Evolutionary conservation across 1,284 basidiomycete genomes (phyloP).

Genomic region (Malassezia restricta): DNA sequence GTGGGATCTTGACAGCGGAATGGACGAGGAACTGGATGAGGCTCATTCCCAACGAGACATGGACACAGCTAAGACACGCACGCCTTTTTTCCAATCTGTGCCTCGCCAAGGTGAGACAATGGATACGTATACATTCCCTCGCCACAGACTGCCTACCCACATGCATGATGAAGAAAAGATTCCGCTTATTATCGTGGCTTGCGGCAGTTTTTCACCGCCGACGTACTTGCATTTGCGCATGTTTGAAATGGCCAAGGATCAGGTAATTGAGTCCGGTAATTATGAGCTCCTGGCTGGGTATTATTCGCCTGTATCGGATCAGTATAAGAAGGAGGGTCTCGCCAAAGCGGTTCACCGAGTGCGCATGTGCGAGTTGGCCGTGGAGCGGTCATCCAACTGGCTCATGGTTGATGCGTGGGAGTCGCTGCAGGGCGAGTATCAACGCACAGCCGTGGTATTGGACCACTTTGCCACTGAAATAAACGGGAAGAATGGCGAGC

Average conservation of each 20-base stretch:
- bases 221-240: conserved; percentile 61
- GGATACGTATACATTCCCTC: conserved; percentile 39
- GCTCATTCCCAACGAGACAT: not conserved
- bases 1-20: conserved; percentile 18
- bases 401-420: conserved; percentile 94
- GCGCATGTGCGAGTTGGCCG: conserved; percentile 46
- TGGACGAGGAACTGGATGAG: conserved; percentile 29
- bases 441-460: conserved; percentile 85
- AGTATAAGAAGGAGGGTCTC: conserved; percentile 44
- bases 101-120: conserved; percentile 29
- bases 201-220: conserved; percentile 53
- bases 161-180: conserved; percentile 43
- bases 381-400: conserved; percentile 45
- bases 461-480: conserved; percentile 91
- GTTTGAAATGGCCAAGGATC: conserved; percentile 97
- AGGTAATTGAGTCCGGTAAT: conserved; percentile 76
- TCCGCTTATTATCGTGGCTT: conserved; percentile 49
- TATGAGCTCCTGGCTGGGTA: conserved; percentile 89
- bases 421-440: conserved; percentile 75
- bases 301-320: conserved; percentile 65
- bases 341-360: conserved; percentile 43
- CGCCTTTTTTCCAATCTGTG: conserved; percentile 11
- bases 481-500: conserved; percentile 52
- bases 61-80: not conserved
- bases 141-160: conserved; percentile 35